Conservation (phyloP, 306 rosid genomes). For the Prunus fruticosa region DNA sequence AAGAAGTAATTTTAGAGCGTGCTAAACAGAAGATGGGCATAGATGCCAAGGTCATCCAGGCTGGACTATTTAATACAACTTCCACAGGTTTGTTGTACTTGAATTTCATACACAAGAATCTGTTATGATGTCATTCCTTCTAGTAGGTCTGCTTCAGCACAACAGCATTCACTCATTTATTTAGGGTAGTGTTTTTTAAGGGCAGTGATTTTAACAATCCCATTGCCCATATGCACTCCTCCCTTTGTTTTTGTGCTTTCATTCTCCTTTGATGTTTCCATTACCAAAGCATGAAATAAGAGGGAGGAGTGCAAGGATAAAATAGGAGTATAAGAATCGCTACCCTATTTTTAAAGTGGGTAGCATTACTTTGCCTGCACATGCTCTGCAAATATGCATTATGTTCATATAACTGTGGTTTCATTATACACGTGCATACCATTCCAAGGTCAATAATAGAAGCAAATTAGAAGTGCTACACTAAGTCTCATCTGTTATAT, state of each 20-base stretch:
- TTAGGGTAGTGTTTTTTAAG: not conserved
- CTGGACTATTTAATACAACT: conserved; percentile 96
- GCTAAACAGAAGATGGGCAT: conserved; percentile 99
- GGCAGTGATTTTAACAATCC: too few species aligned
- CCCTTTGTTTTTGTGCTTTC: too few species aligned
- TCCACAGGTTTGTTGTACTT: conserved; percentile 82
- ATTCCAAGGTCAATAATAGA: not conserved
- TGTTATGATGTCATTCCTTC: conserved; percentile 3
- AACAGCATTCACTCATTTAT: not conserved
- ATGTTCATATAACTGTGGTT: not conserved
- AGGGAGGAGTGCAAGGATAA: not conserved
- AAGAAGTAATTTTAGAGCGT: conserved; percentile 98
- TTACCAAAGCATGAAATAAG: too few species aligned
- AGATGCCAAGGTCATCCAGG: conserved; percentile 99
- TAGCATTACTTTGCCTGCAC: not conserved
- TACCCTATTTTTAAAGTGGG: too few species aligned
- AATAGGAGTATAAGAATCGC: too few species aligned
- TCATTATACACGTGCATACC: not conserved
- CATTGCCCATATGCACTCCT: too few species aligned
- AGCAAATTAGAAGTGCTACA: not conserved
- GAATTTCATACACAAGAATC: conserved; percentile 16
- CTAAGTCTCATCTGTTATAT: not conserved
- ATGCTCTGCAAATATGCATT: not conserved
- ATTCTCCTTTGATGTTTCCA: too few species aligned
- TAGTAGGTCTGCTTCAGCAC: not conserved